These are phyloP conservation scores for Jaminaea rosea DNA, from an alignment of 1,284 basidiomycete species.

Conservation along the genomic window DNA sequence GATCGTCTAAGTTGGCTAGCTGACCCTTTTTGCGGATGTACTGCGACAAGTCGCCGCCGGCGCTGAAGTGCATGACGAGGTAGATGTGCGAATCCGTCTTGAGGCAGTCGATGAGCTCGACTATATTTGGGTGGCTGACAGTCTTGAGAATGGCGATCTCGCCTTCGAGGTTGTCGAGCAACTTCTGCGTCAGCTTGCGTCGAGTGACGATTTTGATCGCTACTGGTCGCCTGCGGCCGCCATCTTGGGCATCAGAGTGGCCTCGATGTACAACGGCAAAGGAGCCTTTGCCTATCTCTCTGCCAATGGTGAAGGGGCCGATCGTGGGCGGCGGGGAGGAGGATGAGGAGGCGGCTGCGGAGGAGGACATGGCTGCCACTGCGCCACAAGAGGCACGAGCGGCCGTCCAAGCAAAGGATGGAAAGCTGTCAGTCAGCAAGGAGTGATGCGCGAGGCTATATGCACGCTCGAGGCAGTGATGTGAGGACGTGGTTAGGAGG, in stretches of 20 bases:
- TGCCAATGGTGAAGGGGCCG: slow-evolving; percentile 37
- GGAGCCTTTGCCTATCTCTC: slow-evolving; percentile 63
- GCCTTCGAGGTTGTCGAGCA: slow-evolving; percentile 90
- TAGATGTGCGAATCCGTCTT: slow-evolving; percentile 88
- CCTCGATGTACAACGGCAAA: slow-evolving; percentile 95
- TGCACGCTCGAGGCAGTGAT: too few species aligned
- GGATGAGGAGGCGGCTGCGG: too few species aligned
- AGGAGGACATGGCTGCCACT: too few species aligned
- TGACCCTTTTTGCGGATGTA: slow-evolving; percentile 60
- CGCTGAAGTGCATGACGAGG: slow-evolving; percentile 94
- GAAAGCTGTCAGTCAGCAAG: too few species aligned
- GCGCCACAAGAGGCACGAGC: too few species aligned
- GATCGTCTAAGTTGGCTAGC: too few species aligned
- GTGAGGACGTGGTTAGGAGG: too few species aligned
- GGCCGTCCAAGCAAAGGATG: too few species aligned
- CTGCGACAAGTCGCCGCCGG: slow-evolving; percentile 85
- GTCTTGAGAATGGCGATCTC: slow-evolving; percentile 96
- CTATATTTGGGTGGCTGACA: slow-evolving; percentile 85
- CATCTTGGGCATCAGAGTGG: slow-evolving; percentile 48
- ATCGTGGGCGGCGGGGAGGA: too few species aligned
- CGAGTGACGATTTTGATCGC: slow-evolving; percentile 93
- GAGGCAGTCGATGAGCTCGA: slow-evolving; percentile 83
- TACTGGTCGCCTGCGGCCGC: slow-evolving; percentile 49
- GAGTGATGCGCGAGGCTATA: too few species aligned
- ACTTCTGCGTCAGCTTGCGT: slow-evolving; percentile 77